Evolutionary conservation across 768 basidiomycete species (phyloP), one percentile per base, ranked within the genome.

Genomic region (Leccinum aurantiacum): DNA sequence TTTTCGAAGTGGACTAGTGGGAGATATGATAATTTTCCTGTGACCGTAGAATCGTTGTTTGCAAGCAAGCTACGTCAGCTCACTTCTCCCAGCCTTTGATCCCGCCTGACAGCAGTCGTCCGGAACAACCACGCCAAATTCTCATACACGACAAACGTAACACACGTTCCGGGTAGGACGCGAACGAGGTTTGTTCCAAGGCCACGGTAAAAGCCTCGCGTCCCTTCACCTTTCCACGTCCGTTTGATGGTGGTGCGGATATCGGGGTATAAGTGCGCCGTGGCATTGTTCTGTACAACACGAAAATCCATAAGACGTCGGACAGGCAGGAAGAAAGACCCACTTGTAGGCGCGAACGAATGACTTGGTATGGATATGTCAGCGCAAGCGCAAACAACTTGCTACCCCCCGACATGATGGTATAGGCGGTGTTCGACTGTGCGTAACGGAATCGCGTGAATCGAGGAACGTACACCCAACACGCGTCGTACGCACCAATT

Each of bases 331-430:
- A 44, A 49, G 31, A 57, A 31, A 60, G 1, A 19, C 81, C 35
- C 58, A 93, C 95, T 76, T 98, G 96, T 71, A 98, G 84, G 54
- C 95, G 85, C 2, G 96, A 95, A 56, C 96, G 86, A 46, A 99
- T 81, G 48, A 99, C 97, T 77, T 99, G 97, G 73, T 98, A 98
- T 8, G 97, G 97, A 73, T 99, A 99, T 35, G 97, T 99, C 22
- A 87, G 65, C 6, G 84, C 75, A 46, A 98, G 84, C 1, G 97
- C 93, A 22, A 83, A 81, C 6, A 97, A 76, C 75, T 98, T 98
- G 65, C 94, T 95, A 24, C 84, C 81, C 19, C 92, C 96, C 0
- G 93, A 96, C 84, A 98, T 96, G 41, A 91, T 63, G 8, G 94
- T 92, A 76, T 98, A 98, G 33, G 93, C 82, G 33, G 85, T 80